These are phyloP conservation scores for Exophiala xenobiotica DNA, from an alignment of 2,329 filamentous ascomycete species.

Conservation along the genomic window DNA sequence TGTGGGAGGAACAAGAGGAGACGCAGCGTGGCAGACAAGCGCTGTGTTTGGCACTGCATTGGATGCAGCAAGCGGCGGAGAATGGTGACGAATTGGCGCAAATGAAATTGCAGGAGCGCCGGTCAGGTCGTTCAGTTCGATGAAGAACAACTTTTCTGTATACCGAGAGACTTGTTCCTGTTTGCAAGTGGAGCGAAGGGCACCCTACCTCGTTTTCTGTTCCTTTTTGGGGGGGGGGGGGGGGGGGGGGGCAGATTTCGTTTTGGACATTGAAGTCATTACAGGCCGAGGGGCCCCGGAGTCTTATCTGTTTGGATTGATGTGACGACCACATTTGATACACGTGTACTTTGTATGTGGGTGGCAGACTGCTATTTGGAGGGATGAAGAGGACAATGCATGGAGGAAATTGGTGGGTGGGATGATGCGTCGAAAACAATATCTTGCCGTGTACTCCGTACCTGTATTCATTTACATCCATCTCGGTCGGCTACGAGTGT, in stretches of 20 bases:
- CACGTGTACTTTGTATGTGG: no score
- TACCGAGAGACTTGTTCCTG: constrained; percentile 3
- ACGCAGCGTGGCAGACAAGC: constrained; percentile 56
- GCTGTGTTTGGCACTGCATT: constrained; percentile 94
- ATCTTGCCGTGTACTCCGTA: no score
- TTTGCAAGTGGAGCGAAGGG: not conserved
- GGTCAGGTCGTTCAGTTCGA: constrained; percentile 61
- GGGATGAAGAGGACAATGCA: no score
- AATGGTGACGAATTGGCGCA: constrained; percentile 85
- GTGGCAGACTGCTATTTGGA: no score
- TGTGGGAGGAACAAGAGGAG: constrained; percentile 55
- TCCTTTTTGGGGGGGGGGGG: constrained; percentile 3
- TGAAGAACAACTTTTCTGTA: constrained; percentile 35
- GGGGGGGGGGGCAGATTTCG: not conserved
- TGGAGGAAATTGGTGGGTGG: no score
- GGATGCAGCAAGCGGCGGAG: constrained; percentile 86
- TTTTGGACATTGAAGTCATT: no score
- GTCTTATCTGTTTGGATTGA: no score
- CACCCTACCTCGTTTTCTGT: not conserved
- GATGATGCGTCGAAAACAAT: no score
- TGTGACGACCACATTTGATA: no score
- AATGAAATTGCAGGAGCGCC: constrained; percentile 73
- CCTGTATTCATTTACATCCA: no score
- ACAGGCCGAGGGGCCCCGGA: no score
- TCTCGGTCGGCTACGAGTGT: no score